Base-by-base conservation (phyloP, 805 yeast genomes). In the Lachancea nothofagi region DNA sequence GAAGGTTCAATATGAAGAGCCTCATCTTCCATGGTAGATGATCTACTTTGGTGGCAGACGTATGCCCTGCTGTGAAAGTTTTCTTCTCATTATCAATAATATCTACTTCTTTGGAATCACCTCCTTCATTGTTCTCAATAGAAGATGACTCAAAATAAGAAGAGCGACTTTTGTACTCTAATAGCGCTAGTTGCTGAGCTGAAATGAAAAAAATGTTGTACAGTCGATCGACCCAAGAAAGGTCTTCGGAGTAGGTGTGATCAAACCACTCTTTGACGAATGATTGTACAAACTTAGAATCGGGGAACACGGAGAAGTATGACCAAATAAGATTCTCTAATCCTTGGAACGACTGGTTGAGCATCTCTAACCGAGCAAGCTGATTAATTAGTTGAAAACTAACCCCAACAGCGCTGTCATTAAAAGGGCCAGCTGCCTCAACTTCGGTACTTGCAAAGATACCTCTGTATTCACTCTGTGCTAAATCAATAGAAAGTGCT, bases 211-310 rank as follows among this genome's bases (percentile, higher is more conserved):
- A 77, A 41, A 80, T 54, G 12, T 69, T 63, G 40, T 71, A 74
- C 30, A 83, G 61, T 24, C 76, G 72, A 1, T 64, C 55, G 42
- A 83, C 74, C 93, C 93, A 83, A 9, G 40, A 32, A 3, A 22
- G 24, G 10, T 67, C 71, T 12, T 65, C 46, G 22, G 64, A 67
- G 4, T 56, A 62, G 2, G 73, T 70, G 18, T 74, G 69, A 13
- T 74, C 76, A 32, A 83, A 57, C 90, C 93, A 84, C 13, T 75
- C 70, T 12, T 53, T 57, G 9, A 84, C 66, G 34, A 82, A 62
- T 3, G 62, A 57, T 21, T 65, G 55, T 14, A 82, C 54, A 6
- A 67, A 69, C 1, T 46, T 48, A 30, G 77, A 73, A 2, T 59
- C 44, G 3, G 78, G 75, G 10, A 61, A 57, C 9, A 54, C 63